phyloP scores from a whole-genome alignment of 176 grass and related monocot species.

The Alloteropsis semialata region DNA sequence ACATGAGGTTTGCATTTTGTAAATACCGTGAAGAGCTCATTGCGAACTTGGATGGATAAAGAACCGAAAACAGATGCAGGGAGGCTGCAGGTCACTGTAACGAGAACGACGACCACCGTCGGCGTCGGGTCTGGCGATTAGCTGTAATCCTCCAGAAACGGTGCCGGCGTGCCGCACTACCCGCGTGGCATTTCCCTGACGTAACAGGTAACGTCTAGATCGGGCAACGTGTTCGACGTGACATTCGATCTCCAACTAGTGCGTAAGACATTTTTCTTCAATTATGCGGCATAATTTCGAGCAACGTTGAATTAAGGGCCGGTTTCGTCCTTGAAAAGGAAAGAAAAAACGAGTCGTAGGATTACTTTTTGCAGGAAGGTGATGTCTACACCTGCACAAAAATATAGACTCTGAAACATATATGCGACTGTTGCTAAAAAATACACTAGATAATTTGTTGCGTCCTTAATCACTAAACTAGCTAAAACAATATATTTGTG shows the following conservation, averaged over 20 bases:
- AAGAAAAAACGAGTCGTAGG: background rate
- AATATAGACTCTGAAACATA: background rate
- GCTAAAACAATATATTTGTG: no score
- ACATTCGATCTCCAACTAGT: background rate
- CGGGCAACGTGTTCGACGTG: constrained; percentile 2
- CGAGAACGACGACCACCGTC: no score
- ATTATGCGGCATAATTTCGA: background rate
- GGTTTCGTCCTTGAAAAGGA: no score
- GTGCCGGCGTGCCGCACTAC: background rate
- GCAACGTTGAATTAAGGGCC: background rate
- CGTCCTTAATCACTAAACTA: background rate
- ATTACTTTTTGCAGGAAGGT: background rate
- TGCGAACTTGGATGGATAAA: no score
- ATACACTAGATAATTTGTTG: background rate
- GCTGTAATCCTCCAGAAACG: background rate
- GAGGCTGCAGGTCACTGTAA: no score
- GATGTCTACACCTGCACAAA: background rate
- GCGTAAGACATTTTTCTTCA: background rate
- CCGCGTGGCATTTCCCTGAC: background rate
- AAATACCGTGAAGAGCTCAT: no score
- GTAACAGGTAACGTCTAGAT: background rate
- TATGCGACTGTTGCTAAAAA: background rate
- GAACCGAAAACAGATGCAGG: no score
- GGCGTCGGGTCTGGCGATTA: background rate
- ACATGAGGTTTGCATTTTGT: no score